A percentile compares a stretch with the other conserved stretches of the same genome.
phyloP scores from a whole-genome alignment of 2,329 filamentous ascomycete genomes.

The Blumeria graminis region DNA sequence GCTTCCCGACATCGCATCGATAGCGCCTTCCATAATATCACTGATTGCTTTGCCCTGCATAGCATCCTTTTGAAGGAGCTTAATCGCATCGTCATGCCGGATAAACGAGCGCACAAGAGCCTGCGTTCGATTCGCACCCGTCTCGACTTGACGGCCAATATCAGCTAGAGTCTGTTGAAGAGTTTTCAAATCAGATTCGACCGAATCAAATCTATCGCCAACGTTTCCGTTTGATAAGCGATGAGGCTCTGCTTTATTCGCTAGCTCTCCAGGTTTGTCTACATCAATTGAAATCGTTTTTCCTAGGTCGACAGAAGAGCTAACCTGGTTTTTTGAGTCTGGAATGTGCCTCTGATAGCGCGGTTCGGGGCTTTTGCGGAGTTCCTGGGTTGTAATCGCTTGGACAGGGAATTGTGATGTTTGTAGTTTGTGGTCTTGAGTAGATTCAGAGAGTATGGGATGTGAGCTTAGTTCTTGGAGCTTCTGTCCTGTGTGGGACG shows the following conservation, averaged over 20 bases:
- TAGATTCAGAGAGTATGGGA: too few species aligned
- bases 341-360: too few species aligned
- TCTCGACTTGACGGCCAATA: neutral
- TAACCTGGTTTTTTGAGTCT: too few species aligned
- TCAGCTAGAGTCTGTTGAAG: neutral
- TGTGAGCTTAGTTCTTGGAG: too few species aligned
- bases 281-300: too few species aligned
- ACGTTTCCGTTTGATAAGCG: neutral
- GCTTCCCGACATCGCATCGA: neutral
- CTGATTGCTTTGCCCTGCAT: neutral
- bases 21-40: slow-evolving; percentile 2
- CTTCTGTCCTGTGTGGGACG: neutral
- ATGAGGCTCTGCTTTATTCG: too few species aligned
- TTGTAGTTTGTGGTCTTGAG: too few species aligned
- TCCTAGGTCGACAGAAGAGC: too few species aligned
- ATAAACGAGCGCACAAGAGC: neutral
- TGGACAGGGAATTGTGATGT: too few species aligned
- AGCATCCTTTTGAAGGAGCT: neutral
- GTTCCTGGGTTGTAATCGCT: too few species aligned
- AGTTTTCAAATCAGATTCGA: neutral
- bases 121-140: neutral
- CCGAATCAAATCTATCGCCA: neutral
- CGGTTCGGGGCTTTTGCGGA: too few species aligned
- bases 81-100: neutral
- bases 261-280: too few species aligned